Conservation (phyloP, 768 basidiomycete genomes). For the Cantharellus anzutake region DNA sequence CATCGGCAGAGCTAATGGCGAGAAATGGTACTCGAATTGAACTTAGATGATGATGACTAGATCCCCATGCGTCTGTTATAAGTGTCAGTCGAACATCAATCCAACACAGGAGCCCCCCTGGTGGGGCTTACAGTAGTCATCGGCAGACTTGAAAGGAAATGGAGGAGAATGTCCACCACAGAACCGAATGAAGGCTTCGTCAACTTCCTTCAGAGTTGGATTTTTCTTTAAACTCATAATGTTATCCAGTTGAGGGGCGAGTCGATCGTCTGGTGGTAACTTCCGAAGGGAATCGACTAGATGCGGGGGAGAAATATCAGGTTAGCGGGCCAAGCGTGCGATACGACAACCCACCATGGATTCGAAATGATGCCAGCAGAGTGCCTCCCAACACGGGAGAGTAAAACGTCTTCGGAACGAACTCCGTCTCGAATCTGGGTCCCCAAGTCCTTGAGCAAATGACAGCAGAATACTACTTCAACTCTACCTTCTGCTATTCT, state of each 20-base stretch:
- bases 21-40: constrained; percentile 15
- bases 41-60: constrained; percentile 7
- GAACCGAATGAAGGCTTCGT: constrained; percentile 3
- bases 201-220: constrained; percentile 5
- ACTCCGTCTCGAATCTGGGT: not conserved
- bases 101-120: not conserved
- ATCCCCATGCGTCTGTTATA: constrained; percentile 8
- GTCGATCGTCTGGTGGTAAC: constrained; percentile 1
- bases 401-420: constrained; percentile 8
- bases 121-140: constrained; percentile 11
- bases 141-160: constrained; percentile 8
- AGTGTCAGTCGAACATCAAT: not conserved
- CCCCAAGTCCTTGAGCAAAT: not conserved
- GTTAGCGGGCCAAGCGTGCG: not conserved
- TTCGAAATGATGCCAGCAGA: constrained; percentile 7
- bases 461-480: not conserved
- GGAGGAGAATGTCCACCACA: constrained; percentile 7
- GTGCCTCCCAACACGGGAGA: constrained; percentile 14
- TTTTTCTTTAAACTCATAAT: constrained; percentile 4
- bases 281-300: not conserved
- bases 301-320: not conserved
- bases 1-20: constrained; percentile 14
- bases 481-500: constrained; percentile 2
- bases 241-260: constrained; percentile 2
- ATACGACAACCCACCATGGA: not conserved